Evolutionary conservation across 768 basidiomycete species (phyloP).

Genomic region (Kwoniella shandongensis): DNA sequence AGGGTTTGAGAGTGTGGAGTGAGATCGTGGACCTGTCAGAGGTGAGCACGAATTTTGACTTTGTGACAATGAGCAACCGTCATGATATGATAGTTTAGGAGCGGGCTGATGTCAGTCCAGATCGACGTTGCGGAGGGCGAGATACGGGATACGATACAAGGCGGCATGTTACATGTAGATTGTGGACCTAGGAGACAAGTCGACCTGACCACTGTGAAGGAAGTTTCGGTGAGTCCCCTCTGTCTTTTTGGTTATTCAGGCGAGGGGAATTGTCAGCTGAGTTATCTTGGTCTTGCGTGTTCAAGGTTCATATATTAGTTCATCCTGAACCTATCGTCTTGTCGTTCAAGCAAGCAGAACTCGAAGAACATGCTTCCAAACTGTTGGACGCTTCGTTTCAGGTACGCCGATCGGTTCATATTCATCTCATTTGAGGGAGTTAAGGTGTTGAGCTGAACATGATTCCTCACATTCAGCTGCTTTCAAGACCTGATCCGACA

Average conservation of each 20-base stretch:
- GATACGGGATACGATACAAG: slow-evolving; percentile 24
- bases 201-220: background rate
- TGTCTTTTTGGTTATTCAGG: no score
- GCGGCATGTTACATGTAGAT: slow-evolving; percentile 28
- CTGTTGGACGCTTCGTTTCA: slow-evolving; percentile 4
- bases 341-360: background rate
- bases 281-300: background rate
- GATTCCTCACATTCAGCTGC: no score
- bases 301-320: slow-evolving; percentile 11
- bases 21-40: background rate
- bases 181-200: slow-evolving; percentile 1
- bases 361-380: background rate
- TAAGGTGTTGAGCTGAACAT: no score
- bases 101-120: no score
- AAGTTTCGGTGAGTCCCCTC: slow-evolving; percentile 11
- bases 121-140: background rate
- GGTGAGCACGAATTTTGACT: no score
- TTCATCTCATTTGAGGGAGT: no score
- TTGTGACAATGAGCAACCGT: no score
- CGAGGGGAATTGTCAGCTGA: no score
- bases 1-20: background rate
- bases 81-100: no score
- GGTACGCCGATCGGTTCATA: no score
- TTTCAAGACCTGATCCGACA: background rate
- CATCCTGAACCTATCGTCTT: slow-evolving; percentile 7